Evolutionary conservation across 306 rosid species (phyloP), one percentile per base, ranked within the genome.

Genomic region (Trifolium repens): DNA sequence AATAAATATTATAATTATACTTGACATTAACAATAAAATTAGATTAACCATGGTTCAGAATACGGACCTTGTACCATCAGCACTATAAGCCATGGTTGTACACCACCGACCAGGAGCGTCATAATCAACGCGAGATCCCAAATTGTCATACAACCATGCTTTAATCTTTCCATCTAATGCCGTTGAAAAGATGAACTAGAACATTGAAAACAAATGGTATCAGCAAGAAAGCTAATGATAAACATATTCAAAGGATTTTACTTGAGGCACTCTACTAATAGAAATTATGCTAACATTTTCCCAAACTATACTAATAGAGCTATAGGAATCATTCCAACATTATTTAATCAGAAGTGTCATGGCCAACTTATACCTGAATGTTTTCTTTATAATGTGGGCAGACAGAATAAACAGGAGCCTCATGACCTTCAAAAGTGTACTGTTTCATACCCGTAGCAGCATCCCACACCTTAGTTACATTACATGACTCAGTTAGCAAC

Each of bases 111-210:
- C 98, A 78, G 97, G 98, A 84, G 98, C 98, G 50, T 91, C 93
- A 84, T 94, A 94, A 79, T 94, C 98, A 87, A 94, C 98, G 74
- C 98, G 94, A 81, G 98, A 94, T 76, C 98, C 98, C 96, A 94
- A 76, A 87, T 94, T 94, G 83, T 94, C 97, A 84, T 94, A 94
- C 79, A 94, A 65, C 98, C 98, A 94, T 72, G 98, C 98, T 80
- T 94, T 94, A 73, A 94, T 94, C 82, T 90, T 94, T 82, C 97
- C 98, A 78, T 91, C 98, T 81, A 94, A 65, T 67, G 98, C 97
- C 1, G 98, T 91, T 67, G 97, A 91, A 85, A 94, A 94, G 82
- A 91, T 94, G 77, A 91, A 94, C 98, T 91, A 55, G 75, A 87
- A 76, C 72, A 73, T 34, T 67, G 57, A 71, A 63, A 61, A 37